phyloP scores from a whole-genome alignment of 1,284 basidiomycete species.

The Pterulicium gracile region DNA sequence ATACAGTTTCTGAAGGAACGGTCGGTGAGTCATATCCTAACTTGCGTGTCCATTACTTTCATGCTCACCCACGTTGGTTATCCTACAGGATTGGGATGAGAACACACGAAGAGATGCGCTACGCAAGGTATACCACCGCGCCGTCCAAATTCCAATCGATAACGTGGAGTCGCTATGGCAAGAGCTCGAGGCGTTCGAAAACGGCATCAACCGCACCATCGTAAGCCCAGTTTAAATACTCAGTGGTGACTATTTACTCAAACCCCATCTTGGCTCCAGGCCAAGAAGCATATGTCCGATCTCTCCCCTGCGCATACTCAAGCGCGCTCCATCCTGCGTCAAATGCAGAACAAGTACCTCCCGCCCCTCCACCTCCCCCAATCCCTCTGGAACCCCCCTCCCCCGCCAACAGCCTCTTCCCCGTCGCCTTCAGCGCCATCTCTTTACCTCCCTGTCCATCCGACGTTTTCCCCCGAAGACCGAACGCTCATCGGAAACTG shows the following conservation, averaged over 20 bases:
- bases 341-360: constrained; percentile 56
- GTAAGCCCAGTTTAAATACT: constrained; percentile 23
- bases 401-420: constrained; percentile 31
- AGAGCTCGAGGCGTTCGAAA: constrained; percentile 92
- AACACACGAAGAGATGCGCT: constrained; percentile 93
- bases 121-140: constrained; percentile 87
- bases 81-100: constrained; percentile 76
- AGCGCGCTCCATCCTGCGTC: constrained; percentile 80
- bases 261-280: constrained; percentile 24
- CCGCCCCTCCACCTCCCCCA: constrained; percentile 18
- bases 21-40: constrained; percentile 40
- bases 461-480: constrained; percentile 68
- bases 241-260: too few relatives aligned
- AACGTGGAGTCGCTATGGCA: constrained; percentile 94
- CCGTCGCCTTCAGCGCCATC: constrained; percentile 26
- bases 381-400: constrained; percentile 47
- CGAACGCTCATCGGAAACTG: constrained; percentile 72
- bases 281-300: constrained; percentile 90
- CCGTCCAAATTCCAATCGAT: constrained; percentile 87
- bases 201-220: constrained; percentile 82
- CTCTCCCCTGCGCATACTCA: constrained; percentile 87
- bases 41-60: not conserved
- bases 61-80: constrained; percentile 1
- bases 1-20: constrained; percentile 79
- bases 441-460: constrained; percentile 60